A percentile compares a stretch with the other conserved stretches of the same genome.
Evolutionary conservation across 192 early-diverging fungal species (phyloP).

Genomic region (Gryganskiella cystojenkinii): DNA sequence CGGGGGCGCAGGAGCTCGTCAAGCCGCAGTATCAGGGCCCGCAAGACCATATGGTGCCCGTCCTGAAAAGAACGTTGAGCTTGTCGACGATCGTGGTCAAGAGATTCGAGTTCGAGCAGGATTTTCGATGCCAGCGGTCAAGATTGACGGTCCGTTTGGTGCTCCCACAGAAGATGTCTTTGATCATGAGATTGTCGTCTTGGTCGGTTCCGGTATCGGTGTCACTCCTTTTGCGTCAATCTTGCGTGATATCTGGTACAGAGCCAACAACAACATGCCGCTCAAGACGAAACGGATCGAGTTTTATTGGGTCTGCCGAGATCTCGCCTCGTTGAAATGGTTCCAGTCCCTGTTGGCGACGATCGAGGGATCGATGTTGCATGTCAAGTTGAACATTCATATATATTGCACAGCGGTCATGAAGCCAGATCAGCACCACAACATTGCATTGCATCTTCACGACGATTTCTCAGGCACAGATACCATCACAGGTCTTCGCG

Average conservation of each 20-base stretch:
- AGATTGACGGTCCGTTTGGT: constrained; percentile 85
- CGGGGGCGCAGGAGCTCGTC: background rate
- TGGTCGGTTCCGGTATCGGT: constrained; percentile 81
- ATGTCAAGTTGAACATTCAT: constrained; percentile 71
- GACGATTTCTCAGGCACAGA: constrained; percentile 68
- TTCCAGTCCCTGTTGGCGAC: constrained; percentile 72
- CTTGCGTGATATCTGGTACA: constrained; percentile 73
- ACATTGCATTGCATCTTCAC: constrained; percentile 66
- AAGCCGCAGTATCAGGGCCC: background rate
- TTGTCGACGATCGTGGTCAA: constrained; percentile 43
- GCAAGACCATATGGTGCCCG: background rate
- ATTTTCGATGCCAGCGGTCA: constrained; percentile 65
- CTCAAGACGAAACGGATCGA: constrained; percentile 61
- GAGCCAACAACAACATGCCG: constrained; percentile 56
- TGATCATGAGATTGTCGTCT: constrained; percentile 72
- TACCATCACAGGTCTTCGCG: constrained; percentile 75
- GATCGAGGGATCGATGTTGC: constrained; percentile 67
- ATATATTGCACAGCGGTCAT: constrained; percentile 74
- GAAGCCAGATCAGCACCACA: constrained; percentile 67
- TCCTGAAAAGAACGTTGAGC: constrained; percentile 32
- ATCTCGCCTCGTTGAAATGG: constrained; percentile 73
- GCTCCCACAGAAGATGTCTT: constrained; percentile 83
- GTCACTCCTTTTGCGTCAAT: constrained; percentile 82
- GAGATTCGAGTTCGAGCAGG: constrained; percentile 41
- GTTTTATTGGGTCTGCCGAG: constrained; percentile 77